Percentiles rank a stretch among this genome's conserved stretches.
phyloP scores from a whole-genome alignment of 2,329 filamentous ascomycete species.

The Aspergillus sp. region DNA sequence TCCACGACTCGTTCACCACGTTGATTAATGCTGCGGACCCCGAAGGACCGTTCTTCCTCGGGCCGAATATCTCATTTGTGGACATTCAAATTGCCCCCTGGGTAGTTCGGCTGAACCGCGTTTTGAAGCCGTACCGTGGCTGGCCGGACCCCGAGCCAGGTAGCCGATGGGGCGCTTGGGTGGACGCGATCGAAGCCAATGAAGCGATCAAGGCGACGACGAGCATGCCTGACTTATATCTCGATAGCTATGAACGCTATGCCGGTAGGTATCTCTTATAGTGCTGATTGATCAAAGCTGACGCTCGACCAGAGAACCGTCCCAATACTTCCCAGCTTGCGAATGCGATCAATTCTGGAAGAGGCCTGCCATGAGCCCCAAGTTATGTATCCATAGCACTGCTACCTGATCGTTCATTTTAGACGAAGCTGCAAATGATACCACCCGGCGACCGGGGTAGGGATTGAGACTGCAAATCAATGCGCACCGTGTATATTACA shows the following conservation, averaged over 20 bases:
- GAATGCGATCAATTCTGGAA: conserved; percentile 59
- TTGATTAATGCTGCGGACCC: conserved; percentile 58
- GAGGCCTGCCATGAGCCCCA: conserved; percentile 48
- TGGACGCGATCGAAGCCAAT: conserved; percentile 67
- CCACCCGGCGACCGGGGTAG: neutral
- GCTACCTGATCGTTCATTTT: neutral
- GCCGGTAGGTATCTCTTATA: conserved; percentile 44
- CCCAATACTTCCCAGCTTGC: conserved; percentile 59
- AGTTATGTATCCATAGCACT: neutral
- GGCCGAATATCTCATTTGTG: conserved; percentile 60
- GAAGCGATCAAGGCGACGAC: conserved; percentile 65
- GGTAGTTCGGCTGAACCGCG: conserved; percentile 65
- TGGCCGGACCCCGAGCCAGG: conserved; percentile 66
- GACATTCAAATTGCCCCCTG: conserved; percentile 77
- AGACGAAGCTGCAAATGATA: neutral
- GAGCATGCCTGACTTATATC: conserved; percentile 64
- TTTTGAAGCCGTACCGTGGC: conserved; percentile 63
- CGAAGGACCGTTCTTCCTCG: conserved; percentile 69
- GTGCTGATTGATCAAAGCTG: conserved; percentile 8
- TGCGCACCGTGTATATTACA: conserved; percentile 2
- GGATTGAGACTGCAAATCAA: neutral
- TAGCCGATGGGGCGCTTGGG: conserved; percentile 67
- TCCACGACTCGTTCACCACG: conserved; percentile 66
- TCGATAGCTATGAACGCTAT: conserved; percentile 67
- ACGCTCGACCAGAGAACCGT: conserved; percentile 52